Base-by-base conservation (phyloP, 2,329 filamentous ascomycete genomes). In the Colletotrichum kahawae region DNA sequence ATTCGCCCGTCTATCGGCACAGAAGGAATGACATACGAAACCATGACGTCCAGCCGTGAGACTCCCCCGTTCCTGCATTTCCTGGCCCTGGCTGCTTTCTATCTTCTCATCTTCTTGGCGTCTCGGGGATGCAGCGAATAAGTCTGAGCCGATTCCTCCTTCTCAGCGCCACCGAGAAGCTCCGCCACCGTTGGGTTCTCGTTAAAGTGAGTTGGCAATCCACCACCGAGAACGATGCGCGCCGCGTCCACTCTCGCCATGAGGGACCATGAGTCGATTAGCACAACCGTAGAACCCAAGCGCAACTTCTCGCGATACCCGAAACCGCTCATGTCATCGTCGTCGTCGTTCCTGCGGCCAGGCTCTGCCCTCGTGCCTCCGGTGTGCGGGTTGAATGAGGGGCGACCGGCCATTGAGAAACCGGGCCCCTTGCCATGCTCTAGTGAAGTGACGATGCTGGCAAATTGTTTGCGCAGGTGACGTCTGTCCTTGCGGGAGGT, bases 361-460 rank as follows among this genome's bases (percentile, higher is more conserved):
- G 84, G 83, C 48, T 86, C 87, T 7, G 82, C 79, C 74, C 84
- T 85, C 5, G 81, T 82, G 5, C 84, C 82, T 24, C 85, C 84
- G 1, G 85, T 86, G 72, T 88, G 83, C 2, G 86, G 85, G 71
- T 88, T 87, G 51, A 71, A 84, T 43, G 79, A 83, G 80, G 78
- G 84, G 70, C 83, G 82, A 9, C 83, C 81, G 2, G 89, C 88
- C 1, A 86, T 89, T 8, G 89, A 90, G 78, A 90, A 91, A 38
- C 85, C 88, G 0, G 90, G 90, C 0, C 90, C 90, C 54, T 88
- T 88, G 54, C 88, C 87, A 4, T 86, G 85, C 79, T 91, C 89
- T 3, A 91, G 83, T 2, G 89, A 91, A 1, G 88, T 90, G 57
- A 89, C 84, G 62, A 91, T 88, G 78, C 88, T 90, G 59, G 83